Percentiles rank a stretch among this genome's conserved stretches.
phyloP scores from a whole-genome alignment of 2,329 filamentous ascomycete genomes.

The Aspergillus thermomutatus region DNA sequence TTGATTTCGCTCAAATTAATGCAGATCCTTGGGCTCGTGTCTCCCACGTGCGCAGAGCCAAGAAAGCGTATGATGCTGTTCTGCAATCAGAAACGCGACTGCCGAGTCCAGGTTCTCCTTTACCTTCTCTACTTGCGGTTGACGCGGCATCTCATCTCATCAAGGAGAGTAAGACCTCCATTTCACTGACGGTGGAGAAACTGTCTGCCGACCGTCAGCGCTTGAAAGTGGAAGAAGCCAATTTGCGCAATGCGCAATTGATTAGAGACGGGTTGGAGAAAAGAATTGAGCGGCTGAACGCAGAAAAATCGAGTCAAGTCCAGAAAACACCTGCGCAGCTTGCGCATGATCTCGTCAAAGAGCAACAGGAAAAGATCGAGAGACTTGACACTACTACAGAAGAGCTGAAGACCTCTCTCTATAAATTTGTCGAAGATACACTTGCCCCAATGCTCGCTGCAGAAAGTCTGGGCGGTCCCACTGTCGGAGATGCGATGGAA shows the following conservation, averaged over 20 bases:
- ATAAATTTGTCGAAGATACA: constrained; percentile 66
- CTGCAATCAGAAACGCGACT: constrained; percentile 62
- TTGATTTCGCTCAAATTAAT: constrained; percentile 29
- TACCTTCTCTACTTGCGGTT: constrained; percentile 69
- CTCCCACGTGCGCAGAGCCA: constrained; percentile 53
- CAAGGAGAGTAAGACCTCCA: constrained; percentile 60
- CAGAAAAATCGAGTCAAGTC: constrained; percentile 55
- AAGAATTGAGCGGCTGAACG: constrained; percentile 59
- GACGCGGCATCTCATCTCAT: constrained; percentile 64
- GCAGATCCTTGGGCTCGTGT: constrained; percentile 33
- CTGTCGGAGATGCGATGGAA: constrained; percentile 71
- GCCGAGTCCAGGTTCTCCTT: constrained; percentile 62
- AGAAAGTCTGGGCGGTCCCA: constrained; percentile 78
- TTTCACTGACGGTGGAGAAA: constrained; percentile 44
- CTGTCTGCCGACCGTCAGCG: constrained; percentile 37
- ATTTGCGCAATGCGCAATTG: constrained; percentile 47
- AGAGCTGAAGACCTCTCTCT: constrained; percentile 61
- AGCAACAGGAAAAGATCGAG: constrained; percentile 58
- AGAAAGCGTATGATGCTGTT: constrained; percentile 63
- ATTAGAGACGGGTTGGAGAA: constrained; percentile 48
- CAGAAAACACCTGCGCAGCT: constrained; percentile 60
- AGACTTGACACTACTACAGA: constrained; percentile 60
- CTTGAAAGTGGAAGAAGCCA: constrained; percentile 44
- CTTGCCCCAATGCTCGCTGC: constrained; percentile 75
- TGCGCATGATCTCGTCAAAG: constrained; percentile 59